Evolutionary conservation across 2,329 filamentous ascomycete genomes (phyloP), one percentile per base, ranked within the genome.

Genomic region (Sclerotinia trifoliorum): DNA sequence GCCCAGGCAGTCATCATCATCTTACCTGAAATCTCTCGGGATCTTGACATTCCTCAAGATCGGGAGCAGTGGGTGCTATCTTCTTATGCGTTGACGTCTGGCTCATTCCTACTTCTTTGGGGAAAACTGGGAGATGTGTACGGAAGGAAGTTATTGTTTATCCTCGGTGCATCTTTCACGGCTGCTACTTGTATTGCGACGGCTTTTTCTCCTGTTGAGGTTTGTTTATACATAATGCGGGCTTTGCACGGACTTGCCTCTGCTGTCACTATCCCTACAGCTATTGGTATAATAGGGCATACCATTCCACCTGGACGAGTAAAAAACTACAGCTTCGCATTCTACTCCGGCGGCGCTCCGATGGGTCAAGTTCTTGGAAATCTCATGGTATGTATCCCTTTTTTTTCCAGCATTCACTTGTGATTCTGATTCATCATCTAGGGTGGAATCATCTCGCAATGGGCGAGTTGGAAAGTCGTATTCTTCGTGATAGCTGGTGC

Each of bases 281-380:
- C 89, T 0, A 86, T 92, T 74, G 89, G 89, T 0, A 91, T 91
- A 51, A 77, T 92, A 3, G 88, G 88, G 0, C 85, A 85, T 1
- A 90, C 87, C 0, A 91, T 91, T 66, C 84, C 85, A 1, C 88
- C 88, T 0, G 87, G 89, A 0, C 88, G 86, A 71, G 85, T 88
- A 5, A 91, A 90, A 78, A 91, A 90, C 73, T 90, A 90, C 75
- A 88, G 88, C 1, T 91, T 92, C 72, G 86, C 85, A 49, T 82
- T 84, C 29, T 90, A 89, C 68, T 83, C 85, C 24, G 87, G 87
- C 1, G 89, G 88, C 1, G 86, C 88, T 0, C 88, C 89, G 0
- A 78, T 90, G 0, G 89, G 89, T 0, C 84, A 83, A 60, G 82
- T 90, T 11, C 85, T 88, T 65, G 89, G 89, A 3, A 91, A 90